Evolutionary conservation across 129 eudicot species (phyloP), one percentile per base, ranked within the genome.

Genomic region (Centaurea solstitialis): DNA sequence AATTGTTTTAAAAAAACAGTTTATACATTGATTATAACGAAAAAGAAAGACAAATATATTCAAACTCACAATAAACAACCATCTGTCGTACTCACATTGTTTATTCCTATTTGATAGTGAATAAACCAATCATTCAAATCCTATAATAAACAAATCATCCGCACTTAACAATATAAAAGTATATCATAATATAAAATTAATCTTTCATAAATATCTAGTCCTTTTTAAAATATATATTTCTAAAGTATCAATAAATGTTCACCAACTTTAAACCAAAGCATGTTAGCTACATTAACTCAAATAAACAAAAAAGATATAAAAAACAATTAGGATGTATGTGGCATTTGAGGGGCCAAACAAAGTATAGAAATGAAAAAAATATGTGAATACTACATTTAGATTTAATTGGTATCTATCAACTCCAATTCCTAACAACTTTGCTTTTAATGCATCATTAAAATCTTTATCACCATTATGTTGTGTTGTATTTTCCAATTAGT

Each of bases 331-430:
- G 59, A 30, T 74, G 22, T 65, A 28, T 33, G 69, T 74, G 75
- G 69, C 41, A 66, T 65, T 65, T 74, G 68, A 67, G 80, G 74
- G 68, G 59, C 70, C 22, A 74, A 75, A 74, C 80, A 81, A 74
- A 74, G 40, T n/a, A 18, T 47, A 81, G 40, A 40, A 67, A 75
- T 68, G 70, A 66, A 26, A 23, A 35, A 69, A 71, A 38, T 40
- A 73, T 62, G 79, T 62, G 67, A 62, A 64, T 45, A 41, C 75
- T 68, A 43, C 75, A 28, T 74, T 28, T 74, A 50, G 80, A 43
- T 12, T 17, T 65, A 47, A 47, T 68, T 75, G 85, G 85, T 30
- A 81, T 75, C 80, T n/a, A 75, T 81, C 85, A 41, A 81, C 68
- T 65, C 70, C 39, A 74, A 4, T 74, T 73, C 33, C 74, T 15